Percentiles rank a stretch among this genome's conserved stretches.
Conservation (phyloP, 768 basidiomycete genomes). For the Suillus alpinus region DNA sequence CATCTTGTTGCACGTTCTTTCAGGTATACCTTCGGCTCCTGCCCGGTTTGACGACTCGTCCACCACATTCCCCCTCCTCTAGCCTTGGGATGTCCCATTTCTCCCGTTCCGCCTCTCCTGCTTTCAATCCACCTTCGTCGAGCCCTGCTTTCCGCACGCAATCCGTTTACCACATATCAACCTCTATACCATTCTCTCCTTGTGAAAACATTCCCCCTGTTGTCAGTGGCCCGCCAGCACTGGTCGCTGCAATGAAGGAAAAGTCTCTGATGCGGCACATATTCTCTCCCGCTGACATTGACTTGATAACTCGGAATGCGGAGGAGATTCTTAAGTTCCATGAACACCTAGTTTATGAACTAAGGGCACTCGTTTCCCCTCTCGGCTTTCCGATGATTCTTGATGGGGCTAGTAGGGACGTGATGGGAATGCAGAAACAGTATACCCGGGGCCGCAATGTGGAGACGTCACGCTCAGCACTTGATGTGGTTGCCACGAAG, state of each 20-base stretch:
- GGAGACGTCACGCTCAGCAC: slow-evolving; percentile 39
- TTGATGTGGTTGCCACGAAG: slow-evolving; percentile 45
- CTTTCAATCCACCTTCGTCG: slow-evolving; percentile 40
- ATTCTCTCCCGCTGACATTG: slow-evolving; percentile 57
- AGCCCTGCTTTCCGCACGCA: slow-evolving; percentile 45
- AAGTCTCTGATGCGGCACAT: slow-evolving; percentile 43
- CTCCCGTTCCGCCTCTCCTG: slow-evolving; percentile 37
- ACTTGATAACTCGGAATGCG: slow-evolving; percentile 62
- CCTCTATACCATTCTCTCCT: slow-evolving; percentile 20
- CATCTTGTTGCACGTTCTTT: not conserved
- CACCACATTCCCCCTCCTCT: slow-evolving; percentile 15
- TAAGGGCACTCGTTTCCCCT: slow-evolving; percentile 47
- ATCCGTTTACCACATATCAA: slow-evolving; percentile 37
- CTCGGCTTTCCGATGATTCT: slow-evolving; percentile 46
- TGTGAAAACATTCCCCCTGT: slow-evolving; percentile 7
- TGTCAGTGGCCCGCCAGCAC: not conserved
- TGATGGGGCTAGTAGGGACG: slow-evolving; percentile 14
- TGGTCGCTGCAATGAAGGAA: slow-evolving; percentile 13
- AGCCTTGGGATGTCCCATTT: slow-evolving; percentile 27
- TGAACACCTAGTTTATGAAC: slow-evolving; percentile 58
- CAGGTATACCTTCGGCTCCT: slow-evolving; percentile 68
- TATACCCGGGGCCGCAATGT: slow-evolving; percentile 31
- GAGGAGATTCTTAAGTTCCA: slow-evolving; percentile 67
- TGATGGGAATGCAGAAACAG: not conserved
- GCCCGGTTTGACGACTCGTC: slow-evolving; percentile 41